Evolutionary conservation across 176 grass and related monocot genomes (phyloP).

Genomic region (Cymbopogon citratus): DNA sequence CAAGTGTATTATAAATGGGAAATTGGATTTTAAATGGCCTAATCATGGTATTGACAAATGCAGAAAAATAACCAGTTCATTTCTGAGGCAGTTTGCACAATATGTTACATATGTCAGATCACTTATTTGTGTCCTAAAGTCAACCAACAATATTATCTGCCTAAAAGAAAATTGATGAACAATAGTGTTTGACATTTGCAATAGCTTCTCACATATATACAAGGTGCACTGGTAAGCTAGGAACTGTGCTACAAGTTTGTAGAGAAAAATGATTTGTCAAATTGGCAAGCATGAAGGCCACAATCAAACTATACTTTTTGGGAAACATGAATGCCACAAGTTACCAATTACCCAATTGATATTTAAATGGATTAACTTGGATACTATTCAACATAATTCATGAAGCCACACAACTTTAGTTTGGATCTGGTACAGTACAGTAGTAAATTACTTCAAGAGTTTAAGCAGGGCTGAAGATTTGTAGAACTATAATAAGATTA

Average conservation of each 20-base stretch:
- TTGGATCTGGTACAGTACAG: background rate
- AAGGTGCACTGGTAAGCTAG: background rate
- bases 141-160: background rate
- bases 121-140: background rate
- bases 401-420: background rate
- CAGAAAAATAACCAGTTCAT: background rate
- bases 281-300: background rate
- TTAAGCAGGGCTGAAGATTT: background rate
- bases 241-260: background rate
- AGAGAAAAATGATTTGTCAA: background rate
- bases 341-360: background rate
- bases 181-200: constrained; percentile 2
- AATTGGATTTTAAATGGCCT: background rate
- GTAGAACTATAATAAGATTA: background rate
- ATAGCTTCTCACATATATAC: background rate
- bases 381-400: background rate
- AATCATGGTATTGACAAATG: background rate
- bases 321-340: background rate
- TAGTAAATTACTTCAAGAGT: background rate
- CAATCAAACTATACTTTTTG: background rate
- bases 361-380: background rate
- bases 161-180: background rate
- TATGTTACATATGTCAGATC: background rate
- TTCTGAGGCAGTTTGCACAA: background rate
- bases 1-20: background rate